These are phyloP conservation scores for Phlyctochytrium bullatum DNA, from an alignment of 192 early-diverging fungal genomes.

Conservation along the genomic window DNA sequence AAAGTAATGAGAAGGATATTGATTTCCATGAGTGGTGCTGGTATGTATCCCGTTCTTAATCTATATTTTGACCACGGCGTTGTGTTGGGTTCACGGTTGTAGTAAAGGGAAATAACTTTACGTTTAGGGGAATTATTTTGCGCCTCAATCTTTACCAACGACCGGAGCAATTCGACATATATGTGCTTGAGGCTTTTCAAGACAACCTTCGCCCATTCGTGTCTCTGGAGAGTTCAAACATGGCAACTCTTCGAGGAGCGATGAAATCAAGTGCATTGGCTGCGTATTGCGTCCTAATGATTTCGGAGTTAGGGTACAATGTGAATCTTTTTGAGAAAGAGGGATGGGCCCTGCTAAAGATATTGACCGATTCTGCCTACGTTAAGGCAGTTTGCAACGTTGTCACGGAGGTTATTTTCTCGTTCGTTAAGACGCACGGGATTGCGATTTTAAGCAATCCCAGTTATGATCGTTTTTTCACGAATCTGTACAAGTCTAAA, in stretches of 20 bases:
- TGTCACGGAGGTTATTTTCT: slow-evolving; percentile 20
- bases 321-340: slow-evolving; percentile 27
- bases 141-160: slow-evolving; percentile 28
- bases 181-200: slow-evolving; percentile 17
- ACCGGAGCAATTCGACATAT: slow-evolving; percentile 29
- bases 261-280: slow-evolving; percentile 30
- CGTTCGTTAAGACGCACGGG: slow-evolving; percentile 15
- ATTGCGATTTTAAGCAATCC: background rate
- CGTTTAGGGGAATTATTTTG: slow-evolving; percentile 21
- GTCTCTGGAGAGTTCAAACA: slow-evolving; percentile 21
- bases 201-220: slow-evolving; percentile 20
- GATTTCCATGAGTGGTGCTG: slow-evolving; percentile 44
- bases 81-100: background rate
- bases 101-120: background rate
- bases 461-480: slow-evolving; percentile 7
- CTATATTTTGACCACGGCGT: slow-evolving; percentile 4
- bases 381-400: slow-evolving; percentile 15
- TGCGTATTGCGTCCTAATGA: slow-evolving; percentile 34
- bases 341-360: slow-evolving; percentile 34
- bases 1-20: background rate
- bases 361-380: slow-evolving; percentile 18
- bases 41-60: slow-evolving; percentile 16
- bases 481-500: slow-evolving; percentile 9
- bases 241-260: slow-evolving; percentile 36
- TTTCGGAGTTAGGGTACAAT: slow-evolving; percentile 38